A percentile compares a stretch with the other conserved stretches of the same genome.
These are phyloP conservation scores for Populus euphratica DNA, from an alignment of 345 rosid species.

Conservation along the genomic window DNA sequence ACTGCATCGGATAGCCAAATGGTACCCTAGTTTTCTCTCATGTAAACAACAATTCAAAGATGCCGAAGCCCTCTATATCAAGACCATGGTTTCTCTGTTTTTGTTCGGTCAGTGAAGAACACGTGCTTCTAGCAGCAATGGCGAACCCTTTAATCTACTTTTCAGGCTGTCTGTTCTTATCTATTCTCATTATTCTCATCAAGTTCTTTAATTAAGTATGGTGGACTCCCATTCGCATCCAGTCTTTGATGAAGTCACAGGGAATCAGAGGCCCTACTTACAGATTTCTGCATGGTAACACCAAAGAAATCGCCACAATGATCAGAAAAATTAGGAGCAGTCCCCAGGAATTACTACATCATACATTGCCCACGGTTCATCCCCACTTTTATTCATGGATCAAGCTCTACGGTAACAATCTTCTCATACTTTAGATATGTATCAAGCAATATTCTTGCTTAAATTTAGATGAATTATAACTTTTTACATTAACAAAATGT, in stretches of 20 bases:
- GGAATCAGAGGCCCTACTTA: constrained; percentile 18
- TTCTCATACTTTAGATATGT: neutral
- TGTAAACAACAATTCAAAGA: neutral
- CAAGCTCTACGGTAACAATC: constrained; percentile 10
- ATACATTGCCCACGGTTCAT: neutral
- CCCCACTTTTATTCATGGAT: constrained; percentile 18
- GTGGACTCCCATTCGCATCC: constrained; percentile 3
- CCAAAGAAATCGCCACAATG: constrained; percentile 10
- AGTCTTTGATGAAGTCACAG: constrained; percentile 8
- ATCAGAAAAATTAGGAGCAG: neutral
- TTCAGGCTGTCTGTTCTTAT: neutral
- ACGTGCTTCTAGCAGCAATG: neutral
- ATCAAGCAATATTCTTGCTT: neutral
- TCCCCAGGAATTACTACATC: constrained; percentile 7
- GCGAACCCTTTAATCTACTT: neutral
- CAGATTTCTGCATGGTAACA: constrained; percentile 8
- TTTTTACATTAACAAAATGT: neutral
- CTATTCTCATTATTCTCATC: neutral
- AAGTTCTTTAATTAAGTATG: constrained; percentile 4
- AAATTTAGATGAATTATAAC: neutral
- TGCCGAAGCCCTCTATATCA: neutral
- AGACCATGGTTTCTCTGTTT: neutral
- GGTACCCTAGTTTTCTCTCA: neutral
- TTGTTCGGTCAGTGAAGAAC: neutral
- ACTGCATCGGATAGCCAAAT: neutral